Base-by-base conservation (phyloP, 2,329 filamentous ascomycete genomes). In the Ceratocystis colombiana region DNA sequence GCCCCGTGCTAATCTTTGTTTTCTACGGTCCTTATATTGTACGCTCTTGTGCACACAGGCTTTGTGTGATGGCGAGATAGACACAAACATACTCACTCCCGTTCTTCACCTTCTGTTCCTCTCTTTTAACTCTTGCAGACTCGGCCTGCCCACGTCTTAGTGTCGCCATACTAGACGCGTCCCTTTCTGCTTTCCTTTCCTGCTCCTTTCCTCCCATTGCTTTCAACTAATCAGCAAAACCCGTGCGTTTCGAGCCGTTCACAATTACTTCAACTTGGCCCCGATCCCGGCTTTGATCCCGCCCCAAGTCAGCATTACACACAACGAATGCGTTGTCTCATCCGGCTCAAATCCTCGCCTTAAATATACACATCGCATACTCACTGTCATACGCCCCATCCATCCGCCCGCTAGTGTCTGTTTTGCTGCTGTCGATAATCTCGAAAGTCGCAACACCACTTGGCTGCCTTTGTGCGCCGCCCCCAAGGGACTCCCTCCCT, bases 381-480 rank as follows among this genome's bases (percentile, higher is more conserved):
- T n/a, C 55, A 45, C 3, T 8, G 45, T 28, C 30, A 37, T 22
- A 25, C 20, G 4, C 25, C 41, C 25, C 22, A 12, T n/a, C 37
- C 48, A n/a, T 8, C 33, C 20, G 12, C 44, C 37, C 45, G 22
- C 57, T 61, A 53, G 41, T 33, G 28, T 62, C 25, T 61, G 57
- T 41, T 7, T 67, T 59, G 50, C 25, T 28, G 55, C 45, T 53
- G 50, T 46, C 61, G 30, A 53, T 66, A 53, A 57, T 48, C 48
- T 62, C 64, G 55, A 62, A 22, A 30, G 44, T 44, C 41, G 46
- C 50, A 59, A 46, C 37, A 61, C 28, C 48, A 61, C 46, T 48
- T 50, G 66, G 66, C 64, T 62, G 66, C 66, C 66, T 62, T 45
- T 33, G 66, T 61, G 64, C 66, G 63, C 62, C 63, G 28, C 63